Percentiles rank a stretch among this genome's conserved stretches.
Evolutionary conservation across 2,329 filamentous ascomycete species (phyloP).

Genomic region (Talaromyces sp.): DNA sequence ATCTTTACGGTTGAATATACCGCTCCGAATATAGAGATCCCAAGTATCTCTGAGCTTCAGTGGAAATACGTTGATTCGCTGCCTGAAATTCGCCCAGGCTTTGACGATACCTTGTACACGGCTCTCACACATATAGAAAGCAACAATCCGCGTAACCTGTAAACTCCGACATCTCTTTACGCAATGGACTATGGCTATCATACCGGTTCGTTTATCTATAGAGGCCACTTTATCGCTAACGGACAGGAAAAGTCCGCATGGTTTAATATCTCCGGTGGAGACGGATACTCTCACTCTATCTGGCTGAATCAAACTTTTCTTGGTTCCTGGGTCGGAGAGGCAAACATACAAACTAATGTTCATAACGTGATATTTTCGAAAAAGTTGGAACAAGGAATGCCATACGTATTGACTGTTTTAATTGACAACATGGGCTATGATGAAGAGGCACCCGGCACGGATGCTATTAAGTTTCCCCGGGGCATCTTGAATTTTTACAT

Average conservation of each 20-base stretch:
- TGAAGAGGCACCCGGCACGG: slow-evolving; percentile 46
- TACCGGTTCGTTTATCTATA: slow-evolving; percentile 62
- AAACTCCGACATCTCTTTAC: slow-evolving; percentile 63
- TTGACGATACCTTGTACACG: slow-evolving; percentile 65
- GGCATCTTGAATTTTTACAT: slow-evolving; percentile 48
- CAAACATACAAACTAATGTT: slow-evolving; percentile 16
- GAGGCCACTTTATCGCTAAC: slow-evolving; percentile 62
- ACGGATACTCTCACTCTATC: slow-evolving; percentile 56
- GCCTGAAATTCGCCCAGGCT: slow-evolving; percentile 59
- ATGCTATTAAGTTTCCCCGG: slow-evolving; percentile 52
- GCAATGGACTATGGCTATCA: slow-evolving; percentile 69
- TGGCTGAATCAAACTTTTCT: slow-evolving; percentile 63
- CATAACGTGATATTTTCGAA: slow-evolving; percentile 36
- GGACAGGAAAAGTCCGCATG: slow-evolving; percentile 55
- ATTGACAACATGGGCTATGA: slow-evolving; percentile 70
- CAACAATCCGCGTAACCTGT: slow-evolving; percentile 56
- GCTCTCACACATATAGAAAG: slow-evolving; percentile 48
- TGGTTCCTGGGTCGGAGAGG: slow-evolving; percentile 57
- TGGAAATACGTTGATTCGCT: slow-evolving; percentile 69
- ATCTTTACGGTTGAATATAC: slow-evolving; percentile 47
- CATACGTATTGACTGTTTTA: slow-evolving; percentile 62
- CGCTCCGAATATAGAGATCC: slow-evolving; percentile 49
- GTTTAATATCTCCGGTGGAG: slow-evolving; percentile 43
- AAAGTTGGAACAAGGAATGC: slow-evolving; percentile 44
- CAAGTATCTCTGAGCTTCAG: slow-evolving; percentile 51